phyloP scores from a whole-genome alignment of 2,329 filamentous ascomycete genomes.

The Aspergillus phoenicis region DNA sequence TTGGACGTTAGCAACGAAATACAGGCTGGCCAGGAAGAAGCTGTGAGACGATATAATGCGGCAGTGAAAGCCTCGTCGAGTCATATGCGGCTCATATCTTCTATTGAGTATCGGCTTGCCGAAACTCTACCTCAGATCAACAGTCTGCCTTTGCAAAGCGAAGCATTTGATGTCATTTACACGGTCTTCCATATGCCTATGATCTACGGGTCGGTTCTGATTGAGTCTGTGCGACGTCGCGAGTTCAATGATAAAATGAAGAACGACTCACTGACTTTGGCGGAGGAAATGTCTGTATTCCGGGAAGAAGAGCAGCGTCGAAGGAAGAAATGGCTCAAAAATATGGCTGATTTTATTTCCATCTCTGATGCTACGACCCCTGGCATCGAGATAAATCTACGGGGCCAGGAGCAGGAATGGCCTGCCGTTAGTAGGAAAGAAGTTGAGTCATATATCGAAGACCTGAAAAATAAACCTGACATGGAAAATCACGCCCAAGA shows the following conservation, averaged over 20 bases:
- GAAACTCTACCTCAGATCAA: conserved; percentile 73
- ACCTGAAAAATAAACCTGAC: conserved; percentile 65
- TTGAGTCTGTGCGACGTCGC: conserved; percentile 80
- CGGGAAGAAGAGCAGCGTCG: conserved; percentile 91
- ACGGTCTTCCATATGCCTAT: conserved; percentile 81
- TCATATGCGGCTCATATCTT: conserved; percentile 81
- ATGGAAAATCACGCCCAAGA: conserved; percentile 70
- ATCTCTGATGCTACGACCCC: conserved; percentile 69
- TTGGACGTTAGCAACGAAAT: conserved; percentile 60
- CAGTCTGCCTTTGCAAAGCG: conserved; percentile 72
- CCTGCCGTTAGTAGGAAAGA: conserved; percentile 75
- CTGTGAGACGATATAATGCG: conserved; percentile 67
- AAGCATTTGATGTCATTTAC: conserved; percentile 78
- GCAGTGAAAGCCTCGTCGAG: conserved; percentile 66
- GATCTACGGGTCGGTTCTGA: conserved; percentile 84
- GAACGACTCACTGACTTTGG: conserved; percentile 79
- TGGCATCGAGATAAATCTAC: conserved; percentile 81
- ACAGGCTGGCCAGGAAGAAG: conserved; percentile 49
- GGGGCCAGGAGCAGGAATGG: conserved; percentile 79
- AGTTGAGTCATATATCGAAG: conserved; percentile 71
- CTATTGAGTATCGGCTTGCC: conserved; percentile 74
- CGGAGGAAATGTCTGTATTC: conserved; percentile 89
- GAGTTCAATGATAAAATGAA: conserved; percentile 94
- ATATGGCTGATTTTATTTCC: conserved; percentile 71
- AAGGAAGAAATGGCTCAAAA: conserved; percentile 86